Conservation (phyloP, 371 early-diverging fungal genomes). For the Cokeromyces recurvatus region DNA sequence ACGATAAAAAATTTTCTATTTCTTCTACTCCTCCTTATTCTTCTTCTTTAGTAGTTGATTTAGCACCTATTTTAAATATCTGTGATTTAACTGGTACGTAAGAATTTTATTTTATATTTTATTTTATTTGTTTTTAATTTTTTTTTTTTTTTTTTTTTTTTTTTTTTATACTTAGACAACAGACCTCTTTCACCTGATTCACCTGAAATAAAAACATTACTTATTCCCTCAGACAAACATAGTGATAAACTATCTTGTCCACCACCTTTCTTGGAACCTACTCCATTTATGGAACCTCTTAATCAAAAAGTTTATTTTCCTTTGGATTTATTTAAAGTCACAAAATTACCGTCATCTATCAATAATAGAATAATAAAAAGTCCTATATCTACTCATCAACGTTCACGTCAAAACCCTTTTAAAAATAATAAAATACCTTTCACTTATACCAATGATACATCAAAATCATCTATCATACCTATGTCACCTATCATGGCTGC, state of each 20-base stretch:
- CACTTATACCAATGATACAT: neutral
- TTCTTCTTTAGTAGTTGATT: slow-evolving; percentile 21
- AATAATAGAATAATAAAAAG: neutral
- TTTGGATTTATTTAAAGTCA: slow-evolving; percentile 7
- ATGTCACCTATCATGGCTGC: slow-evolving; percentile 30
- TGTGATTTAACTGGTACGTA: slow-evolving; percentile 10
- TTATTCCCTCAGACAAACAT: slow-evolving; percentile 7
- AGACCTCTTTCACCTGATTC: slow-evolving; percentile 27
- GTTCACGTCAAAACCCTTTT: neutral
- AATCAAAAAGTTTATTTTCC: slow-evolving; percentile 3
- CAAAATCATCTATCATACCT: too few species aligned
- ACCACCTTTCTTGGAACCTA: slow-evolving; percentile 22
- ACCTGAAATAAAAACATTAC: slow-evolving; percentile 17
- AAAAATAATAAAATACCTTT: too few species aligned
- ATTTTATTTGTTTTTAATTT: too few species aligned
- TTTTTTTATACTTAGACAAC: slow-evolving; percentile 13
- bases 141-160: too few species aligned
- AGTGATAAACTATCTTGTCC: neutral
- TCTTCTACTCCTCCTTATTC: slow-evolving; percentile 13
- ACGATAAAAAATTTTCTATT: too few species aligned
- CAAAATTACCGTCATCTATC: neutral
- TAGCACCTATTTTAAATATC: slow-evolving; percentile 22
- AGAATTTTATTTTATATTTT: too few species aligned
- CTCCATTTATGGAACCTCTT: slow-evolving; percentile 9
- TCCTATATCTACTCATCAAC: too few species aligned